Evolutionary conservation across 768 basidiomycete genomes (phyloP).

Genomic region (Cubamyces lactineus): DNA sequence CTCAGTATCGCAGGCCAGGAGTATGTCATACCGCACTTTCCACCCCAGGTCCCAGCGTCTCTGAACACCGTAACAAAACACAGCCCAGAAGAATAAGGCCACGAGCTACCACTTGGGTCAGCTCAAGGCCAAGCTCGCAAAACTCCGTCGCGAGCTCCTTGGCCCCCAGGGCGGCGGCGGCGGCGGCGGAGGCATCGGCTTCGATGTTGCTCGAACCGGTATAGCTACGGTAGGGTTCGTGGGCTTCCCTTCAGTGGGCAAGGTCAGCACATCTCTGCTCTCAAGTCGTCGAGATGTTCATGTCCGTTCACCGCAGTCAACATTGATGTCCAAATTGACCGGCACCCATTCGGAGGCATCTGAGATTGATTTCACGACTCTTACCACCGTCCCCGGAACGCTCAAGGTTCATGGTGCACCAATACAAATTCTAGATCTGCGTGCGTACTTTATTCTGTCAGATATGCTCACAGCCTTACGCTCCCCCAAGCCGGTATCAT

Average conservation of each 20-base stretch:
- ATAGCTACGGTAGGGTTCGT: constrained; percentile 96
- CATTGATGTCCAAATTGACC: constrained; percentile 93
- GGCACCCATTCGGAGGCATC: constrained; percentile 97
- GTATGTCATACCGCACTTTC: constrained; percentile 47
- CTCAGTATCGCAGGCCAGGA: constrained; percentile 66
- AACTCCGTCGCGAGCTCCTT: constrained; percentile 93
- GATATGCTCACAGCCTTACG: constrained; percentile 21
- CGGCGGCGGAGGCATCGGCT: constrained; percentile 87
- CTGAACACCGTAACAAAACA: constrained; percentile 21
- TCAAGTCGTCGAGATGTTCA: constrained; percentile 2
- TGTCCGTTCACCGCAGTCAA: constrained; percentile 57
- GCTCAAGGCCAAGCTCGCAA: constrained; percentile 98
- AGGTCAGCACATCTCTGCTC: constrained; percentile 48
- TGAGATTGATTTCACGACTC: constrained; percentile 95
- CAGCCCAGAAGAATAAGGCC: constrained; percentile 95
- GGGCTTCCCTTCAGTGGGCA: constrained; percentile 93
- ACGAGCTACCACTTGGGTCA: constrained; percentile 96
- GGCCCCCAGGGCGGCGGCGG: constrained; percentile 75
- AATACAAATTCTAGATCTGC: constrained; percentile 92
- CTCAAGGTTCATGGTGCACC: constrained; percentile 94
- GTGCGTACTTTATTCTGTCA: constrained; percentile 48
- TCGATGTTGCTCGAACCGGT: constrained; percentile 98
- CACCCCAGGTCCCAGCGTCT: constrained; percentile 17
- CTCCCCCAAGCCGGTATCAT: constrained; percentile 73
- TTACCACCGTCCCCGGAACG: constrained; percentile 95